Evolutionary conservation across 306 rosid genomes (phyloP), one percentile per base, ranked within the genome.

Genomic region (Lotus japonicus): DNA sequence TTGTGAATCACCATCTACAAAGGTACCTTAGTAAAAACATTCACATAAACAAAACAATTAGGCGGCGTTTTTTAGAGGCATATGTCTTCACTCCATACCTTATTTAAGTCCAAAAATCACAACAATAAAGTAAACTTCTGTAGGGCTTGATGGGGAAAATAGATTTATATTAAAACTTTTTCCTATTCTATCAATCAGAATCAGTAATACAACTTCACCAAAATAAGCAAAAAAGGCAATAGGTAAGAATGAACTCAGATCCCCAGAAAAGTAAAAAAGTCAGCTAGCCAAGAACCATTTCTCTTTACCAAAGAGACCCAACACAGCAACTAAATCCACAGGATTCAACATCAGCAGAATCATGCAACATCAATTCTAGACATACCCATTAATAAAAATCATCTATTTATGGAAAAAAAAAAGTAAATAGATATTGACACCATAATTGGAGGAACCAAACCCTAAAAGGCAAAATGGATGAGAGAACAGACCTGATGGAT

Each of bases 401-500:
- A 13, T 9, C 9, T 41, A 28, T 55, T 54, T 21, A n/a, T 9
- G 4, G 15, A 26, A 12, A 28, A 23, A 26, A 12, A 28, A 46
- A 26, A 1, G 38, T 31, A 31, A 31, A 31, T 5, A 31, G 36
- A n/a, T n/a, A n/a, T n/a, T n/a, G n/a, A n/a, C n/a, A n/a, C n/a
- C 33, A 56, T 19, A 15, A 61, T 44, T 48, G 10, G 26, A 36
- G 13, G 14, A 78, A 67, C 33, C 56, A 53, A 64, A 73, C 6
- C 51, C 38, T 36, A n/a, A 15, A 0, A 33, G 49, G 54, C 21
- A 59, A 72, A 79, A 50, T 52, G 79, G 70, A 71, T 58, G 2
- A 19, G 74, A 71, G n/a, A 26, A 63, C 41, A 17, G 14, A 88
- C 95, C 95, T 88, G 95, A 66, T 85, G 95, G 66, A 88, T 88